Evolutionary conservation across 2,329 filamentous ascomycete genomes (phyloP).

Genomic region (Colletotrichum filicis): DNA sequence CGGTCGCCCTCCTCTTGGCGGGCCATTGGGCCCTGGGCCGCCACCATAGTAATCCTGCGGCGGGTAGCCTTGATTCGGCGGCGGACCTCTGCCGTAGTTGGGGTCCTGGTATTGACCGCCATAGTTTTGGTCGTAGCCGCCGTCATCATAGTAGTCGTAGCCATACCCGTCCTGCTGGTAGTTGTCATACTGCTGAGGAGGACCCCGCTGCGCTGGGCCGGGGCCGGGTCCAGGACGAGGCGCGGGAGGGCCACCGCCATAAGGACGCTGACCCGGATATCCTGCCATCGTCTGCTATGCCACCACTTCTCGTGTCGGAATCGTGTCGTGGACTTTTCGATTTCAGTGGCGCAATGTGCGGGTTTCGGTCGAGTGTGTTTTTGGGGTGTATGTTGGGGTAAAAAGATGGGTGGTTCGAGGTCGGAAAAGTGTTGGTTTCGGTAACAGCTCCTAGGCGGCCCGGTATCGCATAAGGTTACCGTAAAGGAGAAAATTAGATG

Average conservation of each 20-base stretch:
- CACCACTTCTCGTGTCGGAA: constrained; percentile 7
- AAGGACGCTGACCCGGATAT: constrained; percentile 59
- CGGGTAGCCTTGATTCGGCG: constrained; percentile 50
- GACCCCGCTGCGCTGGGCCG: constrained; percentile 42
- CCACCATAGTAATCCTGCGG: constrained; percentile 58
- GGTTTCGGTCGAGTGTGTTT: not conserved
- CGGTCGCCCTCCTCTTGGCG: constrained; percentile 52
- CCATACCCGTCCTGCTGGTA: constrained; percentile 57
- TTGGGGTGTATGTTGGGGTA: not conserved
- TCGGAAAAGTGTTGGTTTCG: constrained; percentile 19
- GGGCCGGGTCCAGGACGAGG: constrained; percentile 49
- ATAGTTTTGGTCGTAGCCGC: constrained; percentile 51
- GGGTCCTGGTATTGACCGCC: constrained; percentile 55
- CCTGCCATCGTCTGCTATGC: constrained; percentile 30
- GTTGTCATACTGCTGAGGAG: constrained; percentile 54
- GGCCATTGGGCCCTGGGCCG: constrained; percentile 47
- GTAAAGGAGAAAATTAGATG: constrained; percentile 31
- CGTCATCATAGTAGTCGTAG: constrained; percentile 57
- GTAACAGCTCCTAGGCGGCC: constrained; percentile 16
- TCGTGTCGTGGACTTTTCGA: not conserved
- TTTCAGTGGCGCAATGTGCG: constrained; percentile 1
- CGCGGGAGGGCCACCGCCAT: constrained; percentile 56
- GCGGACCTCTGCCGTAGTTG: constrained; percentile 55
- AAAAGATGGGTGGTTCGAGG: not conserved
- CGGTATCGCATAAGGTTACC: constrained; percentile 18